Percentiles rank a stretch among this genome's conserved stretches.
Conservation (phyloP, 2,329 filamentous ascomycete species). For the Colletotrichum sp. region DNA sequence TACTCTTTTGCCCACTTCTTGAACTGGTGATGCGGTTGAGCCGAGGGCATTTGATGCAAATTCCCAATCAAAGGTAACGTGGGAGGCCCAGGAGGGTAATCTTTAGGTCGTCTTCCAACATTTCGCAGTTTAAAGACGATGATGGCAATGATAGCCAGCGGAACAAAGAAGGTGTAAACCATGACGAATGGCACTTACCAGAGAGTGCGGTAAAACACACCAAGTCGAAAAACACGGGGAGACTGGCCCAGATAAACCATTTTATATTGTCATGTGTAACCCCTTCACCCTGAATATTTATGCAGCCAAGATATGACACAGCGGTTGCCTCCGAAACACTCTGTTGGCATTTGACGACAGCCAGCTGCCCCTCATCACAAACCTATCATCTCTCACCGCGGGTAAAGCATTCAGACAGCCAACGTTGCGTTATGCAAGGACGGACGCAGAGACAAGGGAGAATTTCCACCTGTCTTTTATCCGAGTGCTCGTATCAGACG, state of each 20-base stretch:
- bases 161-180: neutral
- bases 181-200: neutral
- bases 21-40: constrained; percentile 49
- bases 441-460: neutral
- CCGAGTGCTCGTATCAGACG: neutral
- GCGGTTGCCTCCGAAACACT: neutral
- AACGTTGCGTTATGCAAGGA: neutral
- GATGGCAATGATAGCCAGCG: neutral
- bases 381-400: neutral
- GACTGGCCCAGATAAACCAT: neutral
- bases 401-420: neutral
- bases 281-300: neutral
- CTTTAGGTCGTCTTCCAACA: neutral
- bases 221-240: neutral
- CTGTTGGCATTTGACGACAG: neutral
- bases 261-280: neutral
- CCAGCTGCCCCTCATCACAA: neutral
- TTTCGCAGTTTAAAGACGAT: neutral
- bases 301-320: neutral
- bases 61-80: constrained; percentile 58
- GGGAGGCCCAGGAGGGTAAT: constrained; percentile 54
- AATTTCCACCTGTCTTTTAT: neutral
- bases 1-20: constrained; percentile 58
- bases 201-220: fast-evolving
- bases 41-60: constrained; percentile 51